A percentile compares a stretch with the other conserved stretches of the same genome.
These are phyloP conservation scores for Henckelia pumila DNA, from an alignment of 257 asterid genomes.

Conservation along the genomic window DNA sequence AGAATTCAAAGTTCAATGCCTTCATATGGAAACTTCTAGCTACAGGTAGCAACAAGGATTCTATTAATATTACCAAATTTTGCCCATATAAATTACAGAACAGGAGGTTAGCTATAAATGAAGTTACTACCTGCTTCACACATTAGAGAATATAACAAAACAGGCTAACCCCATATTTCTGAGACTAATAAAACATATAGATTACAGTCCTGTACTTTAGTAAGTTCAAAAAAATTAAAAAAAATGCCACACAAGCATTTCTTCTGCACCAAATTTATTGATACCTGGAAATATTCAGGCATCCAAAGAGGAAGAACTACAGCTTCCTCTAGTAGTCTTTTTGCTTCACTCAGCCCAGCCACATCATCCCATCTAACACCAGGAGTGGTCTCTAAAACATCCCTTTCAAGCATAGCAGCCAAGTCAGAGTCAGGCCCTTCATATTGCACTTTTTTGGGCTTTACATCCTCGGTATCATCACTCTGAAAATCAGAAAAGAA, in stretches of 20 bases:
- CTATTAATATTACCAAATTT: too few species aligned
- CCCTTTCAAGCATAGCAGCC: constrained; percentile 99
- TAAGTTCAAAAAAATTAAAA: background rate
- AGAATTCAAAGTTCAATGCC: too few species aligned
- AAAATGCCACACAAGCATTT: constrained; percentile 6
- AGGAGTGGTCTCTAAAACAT: constrained; percentile 87
- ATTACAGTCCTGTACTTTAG: constrained; percentile 8
- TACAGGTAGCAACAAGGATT: too few species aligned
- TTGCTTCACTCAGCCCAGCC: constrained; percentile 96
- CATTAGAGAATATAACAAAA: background rate
- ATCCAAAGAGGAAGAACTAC: constrained; percentile 99
- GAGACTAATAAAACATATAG: constrained; percentile 5
- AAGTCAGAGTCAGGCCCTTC: constrained; percentile 98
- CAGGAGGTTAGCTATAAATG: too few species aligned
- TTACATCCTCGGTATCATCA: constrained; percentile 89
- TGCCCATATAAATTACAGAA: too few species aligned
- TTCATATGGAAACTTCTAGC: too few species aligned
- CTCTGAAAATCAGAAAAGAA: constrained; percentile 39
- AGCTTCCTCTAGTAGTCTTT: constrained; percentile 97
- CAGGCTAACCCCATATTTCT: constrained; percentile 4
- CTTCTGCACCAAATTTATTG: constrained; percentile 19
- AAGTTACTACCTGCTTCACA: background rate
- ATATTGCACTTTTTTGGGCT: constrained; percentile 72
- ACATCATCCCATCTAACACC: constrained; percentile 99
- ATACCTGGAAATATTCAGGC: constrained; percentile 99